These are phyloP conservation scores for Cytospora chrysosperma DNA, from an alignment of 2,329 filamentous ascomycete species.

Conservation along the genomic window DNA sequence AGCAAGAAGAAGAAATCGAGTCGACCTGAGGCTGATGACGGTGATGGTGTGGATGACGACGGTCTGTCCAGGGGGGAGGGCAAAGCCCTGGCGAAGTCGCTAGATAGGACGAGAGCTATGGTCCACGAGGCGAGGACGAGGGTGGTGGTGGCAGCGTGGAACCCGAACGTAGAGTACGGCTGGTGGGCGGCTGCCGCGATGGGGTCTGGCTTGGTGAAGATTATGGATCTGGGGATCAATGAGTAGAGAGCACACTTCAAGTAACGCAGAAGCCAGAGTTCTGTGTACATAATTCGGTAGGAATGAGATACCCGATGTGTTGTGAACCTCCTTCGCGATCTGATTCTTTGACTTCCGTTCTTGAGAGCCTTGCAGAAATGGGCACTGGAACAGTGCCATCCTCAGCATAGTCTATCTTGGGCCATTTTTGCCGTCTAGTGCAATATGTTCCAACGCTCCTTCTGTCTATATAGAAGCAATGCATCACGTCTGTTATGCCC, in stretches of 20 bases:
- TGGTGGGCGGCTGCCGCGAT: constrained; percentile 67
- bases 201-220: constrained; percentile 64
- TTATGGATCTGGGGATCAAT: constrained; percentile 64
- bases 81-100: constrained; percentile 24
- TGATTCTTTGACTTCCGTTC: not conserved
- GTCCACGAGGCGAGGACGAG: constrained; percentile 64
- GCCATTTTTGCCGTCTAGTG: not conserved
- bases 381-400: not conserved
- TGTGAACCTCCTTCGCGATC: not conserved
- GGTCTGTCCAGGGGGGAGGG: constrained; percentile 27
- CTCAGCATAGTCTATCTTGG: constrained; percentile 2
- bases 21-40: constrained; percentile 25
- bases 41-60: constrained; percentile 28
- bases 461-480: not conserved
- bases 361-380: not conserved
- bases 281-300: not conserved
- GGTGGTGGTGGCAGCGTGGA: constrained; percentile 64
- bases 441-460: not conserved
- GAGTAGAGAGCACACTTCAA: constrained; percentile 18
- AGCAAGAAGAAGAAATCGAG: constrained; percentile 38
- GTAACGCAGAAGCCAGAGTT: not conserved
- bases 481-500: not conserved
- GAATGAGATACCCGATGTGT: constrained; percentile 9
- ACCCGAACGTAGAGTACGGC: constrained; percentile 63
- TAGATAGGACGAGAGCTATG: constrained; percentile 35